phyloP scores from a whole-genome alignment of 2,329 filamentous ascomycete species.

The Coleophoma cylindrospora region DNA sequence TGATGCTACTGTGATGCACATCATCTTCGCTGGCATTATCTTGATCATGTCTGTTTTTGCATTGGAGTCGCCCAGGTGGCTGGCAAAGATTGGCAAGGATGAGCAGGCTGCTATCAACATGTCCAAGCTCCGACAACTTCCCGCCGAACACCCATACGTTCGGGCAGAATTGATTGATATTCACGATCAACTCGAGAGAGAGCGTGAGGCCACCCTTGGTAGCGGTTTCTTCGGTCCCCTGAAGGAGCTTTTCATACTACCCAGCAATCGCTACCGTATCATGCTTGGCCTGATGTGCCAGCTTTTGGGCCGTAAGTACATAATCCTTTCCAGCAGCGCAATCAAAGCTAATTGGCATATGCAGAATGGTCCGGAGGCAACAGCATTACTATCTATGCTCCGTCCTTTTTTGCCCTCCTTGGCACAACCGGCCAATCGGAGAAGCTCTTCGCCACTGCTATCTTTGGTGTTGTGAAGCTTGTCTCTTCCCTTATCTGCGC shows the following conservation, averaged over 20 bases:
- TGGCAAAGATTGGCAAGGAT: constrained; percentile 41
- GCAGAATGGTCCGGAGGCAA: constrained; percentile 69
- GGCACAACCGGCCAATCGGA: constrained; percentile 48
- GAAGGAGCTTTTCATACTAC: constrained; percentile 51
- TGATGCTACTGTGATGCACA: constrained; percentile 67
- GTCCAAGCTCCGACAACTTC: constrained; percentile 38
- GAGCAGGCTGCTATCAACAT: constrained; percentile 41
- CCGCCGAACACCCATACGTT: constrained; percentile 34
- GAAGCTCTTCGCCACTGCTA: constrained; percentile 49
- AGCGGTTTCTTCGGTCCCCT: constrained; percentile 37
- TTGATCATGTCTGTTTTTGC: constrained; percentile 17
- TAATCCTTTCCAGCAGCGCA: not conserved
- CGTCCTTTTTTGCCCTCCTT: constrained; percentile 48
- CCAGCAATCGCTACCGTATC: constrained; percentile 66
- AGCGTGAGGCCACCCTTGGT: constrained; percentile 41
- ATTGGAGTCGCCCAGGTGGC: constrained; percentile 41
- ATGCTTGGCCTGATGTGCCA: constrained; percentile 63
- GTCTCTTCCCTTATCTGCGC: constrained; percentile 49
- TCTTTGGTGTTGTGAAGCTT: constrained; percentile 55
- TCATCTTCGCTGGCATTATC: constrained; percentile 44
- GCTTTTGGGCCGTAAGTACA: constrained; percentile 43
- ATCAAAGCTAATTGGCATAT: not conserved
- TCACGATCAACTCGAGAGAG: constrained; percentile 35
- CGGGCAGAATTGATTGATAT: constrained; percentile 45
- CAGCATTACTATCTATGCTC: constrained; percentile 54